phyloP scores from a whole-genome alignment of 2,329 filamentous ascomycete species.

The Trichophaea hybrida region DNA sequence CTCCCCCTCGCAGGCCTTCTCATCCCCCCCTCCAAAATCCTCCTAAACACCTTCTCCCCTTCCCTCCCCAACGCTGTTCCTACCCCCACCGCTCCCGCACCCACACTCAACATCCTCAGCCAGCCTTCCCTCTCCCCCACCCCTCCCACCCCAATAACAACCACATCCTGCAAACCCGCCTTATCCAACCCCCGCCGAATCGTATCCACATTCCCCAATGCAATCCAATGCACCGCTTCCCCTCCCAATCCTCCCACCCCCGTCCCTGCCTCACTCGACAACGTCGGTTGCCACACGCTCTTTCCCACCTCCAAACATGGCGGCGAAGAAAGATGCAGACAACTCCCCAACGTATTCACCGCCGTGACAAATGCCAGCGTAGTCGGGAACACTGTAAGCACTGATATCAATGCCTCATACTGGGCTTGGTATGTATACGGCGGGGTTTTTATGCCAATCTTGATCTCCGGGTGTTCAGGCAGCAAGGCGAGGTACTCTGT shows the following conservation, averaged over 20 bases:
- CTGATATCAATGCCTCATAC: conserved; percentile 43
- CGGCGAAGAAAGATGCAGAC: conserved; percentile 40
- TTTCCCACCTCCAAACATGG: conserved; percentile 17
- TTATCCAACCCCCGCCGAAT: conserved; percentile 47
- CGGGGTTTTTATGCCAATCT: conserved; percentile 56
- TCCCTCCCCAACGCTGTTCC: conserved; percentile 49
- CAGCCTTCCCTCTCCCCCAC: conserved; percentile 51
- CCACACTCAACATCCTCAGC: conserved; percentile 50
- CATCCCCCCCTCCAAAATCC: conserved; percentile 10
- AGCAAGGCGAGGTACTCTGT: conserved; percentile 42
- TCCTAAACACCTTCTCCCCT: conserved; percentile 21
- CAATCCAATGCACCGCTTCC: conserved; percentile 55
- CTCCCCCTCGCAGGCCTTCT: background rate
- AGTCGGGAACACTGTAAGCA: conserved; percentile 34
- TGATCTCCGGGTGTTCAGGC: conserved; percentile 31
- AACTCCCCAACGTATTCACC: conserved; percentile 59
- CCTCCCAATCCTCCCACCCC: conserved; percentile 61
- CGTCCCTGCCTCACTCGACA: conserved; percentile 39
- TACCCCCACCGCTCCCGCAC: conserved; percentile 52
- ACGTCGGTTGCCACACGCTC: conserved; percentile 28
- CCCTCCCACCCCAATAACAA: conserved; percentile 58
- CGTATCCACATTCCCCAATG: conserved; percentile 59
- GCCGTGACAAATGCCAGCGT: conserved; percentile 51
- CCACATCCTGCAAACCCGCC: conserved; percentile 39
- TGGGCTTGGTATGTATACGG: conserved; percentile 59